Evolutionary conservation across 345 rosid genomes (phyloP).

Genomic region (Camelina hispida): DNA sequence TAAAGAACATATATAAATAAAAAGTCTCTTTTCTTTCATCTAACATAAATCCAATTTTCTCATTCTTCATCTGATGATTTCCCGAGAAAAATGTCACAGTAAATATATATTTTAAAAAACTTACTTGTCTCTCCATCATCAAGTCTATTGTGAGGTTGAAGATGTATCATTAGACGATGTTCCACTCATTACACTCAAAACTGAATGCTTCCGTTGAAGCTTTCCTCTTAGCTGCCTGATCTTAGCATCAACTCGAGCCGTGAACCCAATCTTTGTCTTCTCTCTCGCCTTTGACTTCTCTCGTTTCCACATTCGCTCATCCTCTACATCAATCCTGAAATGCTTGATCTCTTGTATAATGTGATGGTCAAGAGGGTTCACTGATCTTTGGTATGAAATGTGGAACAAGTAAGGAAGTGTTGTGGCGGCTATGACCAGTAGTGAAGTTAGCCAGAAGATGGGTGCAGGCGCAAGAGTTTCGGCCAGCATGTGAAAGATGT

Average conservation of each 20-base stretch:
- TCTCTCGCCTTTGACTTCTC: constrained; percentile 58
- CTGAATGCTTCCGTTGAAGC: constrained; percentile 43
- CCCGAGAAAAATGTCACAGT: not conserved
- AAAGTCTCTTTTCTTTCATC: constrained; percentile 1
- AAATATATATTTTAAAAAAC: constrained; percentile 26
- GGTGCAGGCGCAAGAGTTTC: constrained; percentile 64
- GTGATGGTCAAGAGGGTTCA: constrained; percentile 75
- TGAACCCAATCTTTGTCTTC: constrained; percentile 60
- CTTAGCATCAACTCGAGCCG: constrained; percentile 72
- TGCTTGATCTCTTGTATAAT: constrained; percentile 74
- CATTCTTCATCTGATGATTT: constrained; percentile 7
- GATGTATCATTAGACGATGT: constrained; percentile 44
- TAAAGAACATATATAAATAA: not conserved
- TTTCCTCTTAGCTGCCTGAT: constrained; percentile 38
- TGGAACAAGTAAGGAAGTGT: constrained; percentile 60
- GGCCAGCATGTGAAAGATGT: constrained; percentile 50
- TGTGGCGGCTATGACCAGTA: constrained; percentile 55
- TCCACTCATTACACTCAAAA: constrained; percentile 40
- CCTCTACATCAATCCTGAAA: constrained; percentile 52
- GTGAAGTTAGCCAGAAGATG: constrained; percentile 53
- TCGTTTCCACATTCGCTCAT: constrained; percentile 63
- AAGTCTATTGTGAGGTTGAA: constrained; percentile 35
- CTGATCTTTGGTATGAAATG: constrained; percentile 52
- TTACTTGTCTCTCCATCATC: constrained; percentile 31
- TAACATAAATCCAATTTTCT: constrained; percentile 21